Conservation (phyloP, 495 filamentous ascomycete species). For the Trichoderma erinaceum region DNA sequence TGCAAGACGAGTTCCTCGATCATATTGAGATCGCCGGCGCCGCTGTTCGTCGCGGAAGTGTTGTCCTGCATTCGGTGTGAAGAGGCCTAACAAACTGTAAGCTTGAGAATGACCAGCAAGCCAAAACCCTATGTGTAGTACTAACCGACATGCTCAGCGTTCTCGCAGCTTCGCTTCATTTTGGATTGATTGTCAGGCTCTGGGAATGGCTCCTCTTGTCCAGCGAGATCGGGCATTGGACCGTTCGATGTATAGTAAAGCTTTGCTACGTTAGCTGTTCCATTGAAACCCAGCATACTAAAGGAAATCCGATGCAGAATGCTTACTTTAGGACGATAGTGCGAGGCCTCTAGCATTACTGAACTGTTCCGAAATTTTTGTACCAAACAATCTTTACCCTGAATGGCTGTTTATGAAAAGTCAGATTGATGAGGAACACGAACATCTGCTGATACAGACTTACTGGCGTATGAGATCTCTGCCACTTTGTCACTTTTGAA, state of each 20-base stretch:
- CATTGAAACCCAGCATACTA: not conserved
- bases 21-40: constrained; percentile 68
- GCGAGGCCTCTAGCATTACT: constrained; percentile 78
- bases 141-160: constrained; percentile 78
- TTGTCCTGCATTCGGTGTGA: constrained; percentile 66
- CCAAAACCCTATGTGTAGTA: constrained; percentile 13
- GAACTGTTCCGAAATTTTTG: constrained; percentile 95
- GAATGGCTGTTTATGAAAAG: constrained; percentile 58
- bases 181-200: constrained; percentile 75
- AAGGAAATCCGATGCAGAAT: not conserved
- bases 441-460: constrained; percentile 29
- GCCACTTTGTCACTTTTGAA: constrained; percentile 81
- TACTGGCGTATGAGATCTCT: constrained; percentile 90
- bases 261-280: constrained; percentile 28
- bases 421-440: constrained; percentile 18
- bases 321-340: constrained; percentile 76
- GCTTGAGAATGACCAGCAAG: not conserved
- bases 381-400: constrained; percentile 82
- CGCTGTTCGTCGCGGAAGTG: constrained; percentile 70
- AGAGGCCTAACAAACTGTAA: constrained; percentile 46
- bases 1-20: constrained; percentile 60
- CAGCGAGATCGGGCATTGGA: constrained; percentile 36
- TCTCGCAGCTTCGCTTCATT: constrained; percentile 76
- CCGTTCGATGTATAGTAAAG: constrained; percentile 45
- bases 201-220: constrained; percentile 66